phyloP scores from a whole-genome alignment of 1,284 basidiomycete genomes.

The Cutaneotrichosporon sp. region DNA sequence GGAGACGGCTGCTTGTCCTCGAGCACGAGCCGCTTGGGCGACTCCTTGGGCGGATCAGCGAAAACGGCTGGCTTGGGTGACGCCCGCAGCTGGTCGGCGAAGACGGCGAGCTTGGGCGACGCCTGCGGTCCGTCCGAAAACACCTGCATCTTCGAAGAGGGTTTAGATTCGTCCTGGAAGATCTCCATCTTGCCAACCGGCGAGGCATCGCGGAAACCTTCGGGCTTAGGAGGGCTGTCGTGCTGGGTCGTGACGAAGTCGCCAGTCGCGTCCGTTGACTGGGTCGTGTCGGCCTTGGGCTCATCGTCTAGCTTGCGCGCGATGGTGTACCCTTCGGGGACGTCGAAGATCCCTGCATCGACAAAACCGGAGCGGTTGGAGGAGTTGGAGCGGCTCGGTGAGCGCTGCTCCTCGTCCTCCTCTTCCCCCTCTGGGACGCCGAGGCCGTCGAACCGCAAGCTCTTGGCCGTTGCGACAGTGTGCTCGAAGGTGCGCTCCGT shows the following conservation, averaged over 20 bases:
- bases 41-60: not conserved
- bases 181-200: not conserved
- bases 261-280: conserved; percentile 9
- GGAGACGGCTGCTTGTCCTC: not conserved
- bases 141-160: not conserved
- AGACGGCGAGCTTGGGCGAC: not conserved
- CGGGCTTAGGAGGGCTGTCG: not conserved
- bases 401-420: not conserved
- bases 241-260: conserved; percentile 11
- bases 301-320: conserved; percentile 26
- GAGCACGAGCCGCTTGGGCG: not conserved
- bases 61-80: not conserved
- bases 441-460: conserved; percentile 5
- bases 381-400: conserved; percentile 53
- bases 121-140: not conserved
- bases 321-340: conserved; percentile 54
- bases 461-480: conserved; percentile 59
- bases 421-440: not conserved
- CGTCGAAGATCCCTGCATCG: conserved; percentile 35
- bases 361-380: conserved; percentile 32
- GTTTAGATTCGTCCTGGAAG: not conserved
- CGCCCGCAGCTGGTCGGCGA: not conserved
- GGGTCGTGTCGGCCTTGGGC: conserved; percentile 10
- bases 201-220: conserved; percentile 3
- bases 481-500: conserved; percentile 88